phyloP scores from a whole-genome alignment of 805 yeast species.

The Torulaspora indica region DNA sequence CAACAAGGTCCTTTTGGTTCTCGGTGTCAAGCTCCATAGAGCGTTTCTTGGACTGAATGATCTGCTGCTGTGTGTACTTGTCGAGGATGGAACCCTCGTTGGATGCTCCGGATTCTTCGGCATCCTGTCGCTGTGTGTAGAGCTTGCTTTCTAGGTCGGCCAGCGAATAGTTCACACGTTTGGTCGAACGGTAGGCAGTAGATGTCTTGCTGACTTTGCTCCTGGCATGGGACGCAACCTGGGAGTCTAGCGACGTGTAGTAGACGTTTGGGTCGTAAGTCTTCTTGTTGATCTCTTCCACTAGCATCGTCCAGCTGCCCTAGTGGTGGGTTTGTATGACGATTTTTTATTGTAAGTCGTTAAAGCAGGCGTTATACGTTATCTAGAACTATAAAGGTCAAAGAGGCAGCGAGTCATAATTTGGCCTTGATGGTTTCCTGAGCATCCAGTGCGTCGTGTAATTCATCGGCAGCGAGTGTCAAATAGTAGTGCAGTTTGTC shows the following conservation, averaged over 20 bases:
- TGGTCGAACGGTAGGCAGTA: slow-evolving; percentile 27
- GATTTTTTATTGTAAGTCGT: slow-evolving; percentile 2
- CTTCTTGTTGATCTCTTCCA: slow-evolving; percentile 35
- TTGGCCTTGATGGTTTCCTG: slow-evolving; percentile 16
- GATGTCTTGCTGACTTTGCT: slow-evolving; percentile 19
- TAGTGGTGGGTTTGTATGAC: neutral
- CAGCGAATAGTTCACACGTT: slow-evolving; percentile 35
- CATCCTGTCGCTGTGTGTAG: slow-evolving; percentile 20
- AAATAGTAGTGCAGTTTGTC: slow-evolving; percentile 59
- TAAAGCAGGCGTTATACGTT: neutral
- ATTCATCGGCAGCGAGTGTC: slow-evolving; percentile 73
- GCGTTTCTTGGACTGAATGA: slow-evolving; percentile 32
- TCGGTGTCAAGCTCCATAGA: slow-evolving; percentile 36
- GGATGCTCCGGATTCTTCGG: slow-evolving; percentile 9
- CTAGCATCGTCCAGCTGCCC: slow-evolving; percentile 12
- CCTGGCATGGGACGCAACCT: slow-evolving; percentile 20
- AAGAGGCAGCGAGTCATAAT: slow-evolving; percentile 5
- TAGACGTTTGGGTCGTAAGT: slow-evolving; percentile 35
- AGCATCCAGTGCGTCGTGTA: slow-evolving; percentile 54
- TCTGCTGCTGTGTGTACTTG: slow-evolving; percentile 28
- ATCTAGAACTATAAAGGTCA: neutral
- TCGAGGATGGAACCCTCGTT: slow-evolving; percentile 19
- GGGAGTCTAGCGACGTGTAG: slow-evolving; percentile 27
- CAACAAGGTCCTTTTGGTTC: slow-evolving; percentile 28
- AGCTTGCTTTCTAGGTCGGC: slow-evolving; percentile 35